Conservation (phyloP, 2,329 filamentous ascomycete genomes). For the Pseudocercospora ulei region DNA sequence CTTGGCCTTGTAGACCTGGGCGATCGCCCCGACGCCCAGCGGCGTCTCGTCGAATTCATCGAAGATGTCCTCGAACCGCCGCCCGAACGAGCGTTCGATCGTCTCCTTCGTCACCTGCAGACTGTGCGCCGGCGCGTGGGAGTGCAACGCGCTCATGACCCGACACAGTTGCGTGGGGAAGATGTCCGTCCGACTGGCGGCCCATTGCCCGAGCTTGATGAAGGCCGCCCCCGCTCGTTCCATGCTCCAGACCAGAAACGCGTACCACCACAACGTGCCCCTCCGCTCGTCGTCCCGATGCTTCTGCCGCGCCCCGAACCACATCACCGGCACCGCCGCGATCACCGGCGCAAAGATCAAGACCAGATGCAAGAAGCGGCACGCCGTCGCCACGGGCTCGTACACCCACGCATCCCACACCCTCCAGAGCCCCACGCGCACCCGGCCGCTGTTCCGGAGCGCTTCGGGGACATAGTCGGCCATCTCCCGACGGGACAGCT, state of each 20-base stretch:
- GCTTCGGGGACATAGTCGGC: conserved; percentile 56
- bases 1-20: conserved; percentile 94
- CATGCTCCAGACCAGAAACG: conserved; percentile 77
- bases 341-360: conserved; percentile 89
- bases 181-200: conserved; percentile 88
- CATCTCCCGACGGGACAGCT: conserved; percentile 69
- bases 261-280: conserved; percentile 91
- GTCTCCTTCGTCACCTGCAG: conserved; percentile 68
- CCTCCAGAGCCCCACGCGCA: conserved; percentile 53
- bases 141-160: conserved; percentile 90
- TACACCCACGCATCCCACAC: conserved; percentile 62
- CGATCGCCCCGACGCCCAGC: conserved; percentile 87
- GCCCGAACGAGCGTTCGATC: conserved; percentile 71
- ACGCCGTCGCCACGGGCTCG: conserved; percentile 76
- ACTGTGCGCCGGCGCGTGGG: conserved; percentile 85
- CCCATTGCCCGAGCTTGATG: conserved; percentile 99
- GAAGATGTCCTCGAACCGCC: conserved; percentile 81
- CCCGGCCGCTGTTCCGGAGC: conserved; percentile 50
- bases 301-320: conserved; percentile 58
- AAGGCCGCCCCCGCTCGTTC: conserved; percentile 89
- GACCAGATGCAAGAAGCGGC: conserved; percentile 79
- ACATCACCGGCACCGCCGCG: conserved; percentile 65
- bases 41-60: conserved; percentile 87
- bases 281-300: conserved; percentile 62
- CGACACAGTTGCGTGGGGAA: conserved; percentile 87